These are phyloP conservation scores for Candida insectalens DNA, from an alignment of 805 yeast genomes.

Conservation along the genomic window DNA sequence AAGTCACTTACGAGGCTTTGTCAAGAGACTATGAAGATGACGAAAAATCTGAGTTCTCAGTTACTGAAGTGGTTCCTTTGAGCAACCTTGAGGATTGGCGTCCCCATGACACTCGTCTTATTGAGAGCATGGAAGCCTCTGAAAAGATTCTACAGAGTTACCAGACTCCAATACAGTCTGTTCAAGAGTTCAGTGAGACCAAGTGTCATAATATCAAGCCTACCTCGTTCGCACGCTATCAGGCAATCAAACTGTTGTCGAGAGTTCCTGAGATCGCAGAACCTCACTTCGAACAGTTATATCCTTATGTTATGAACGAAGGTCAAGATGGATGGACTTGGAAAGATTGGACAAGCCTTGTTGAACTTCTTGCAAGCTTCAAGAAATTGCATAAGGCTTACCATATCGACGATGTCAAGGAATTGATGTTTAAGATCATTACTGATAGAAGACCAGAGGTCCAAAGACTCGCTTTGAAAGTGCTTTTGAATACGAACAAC, in stretches of 20 bases:
- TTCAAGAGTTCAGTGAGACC: constrained; percentile 27
- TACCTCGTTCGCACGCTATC: constrained; percentile 40
- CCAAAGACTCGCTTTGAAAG: constrained; percentile 66
- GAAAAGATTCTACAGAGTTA: constrained; percentile 24
- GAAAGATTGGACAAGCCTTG: constrained; percentile 45
- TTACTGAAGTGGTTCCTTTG: not conserved
- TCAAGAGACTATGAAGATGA: constrained; percentile 13
- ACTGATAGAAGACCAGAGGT: constrained; percentile 50
- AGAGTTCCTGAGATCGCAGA: constrained; percentile 66
- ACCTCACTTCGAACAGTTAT: constrained; percentile 41
- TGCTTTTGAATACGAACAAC: constrained; percentile 55
- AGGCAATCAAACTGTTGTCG: constrained; percentile 47
- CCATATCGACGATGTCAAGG: constrained; percentile 42
- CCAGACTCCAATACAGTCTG: constrained; percentile 23
- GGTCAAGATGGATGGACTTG: constrained; percentile 22
- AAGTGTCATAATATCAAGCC: constrained; percentile 28
- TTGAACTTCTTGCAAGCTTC: constrained; percentile 57
- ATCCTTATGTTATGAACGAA: constrained; percentile 43
- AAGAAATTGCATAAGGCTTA: constrained; percentile 48
- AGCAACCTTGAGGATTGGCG: constrained; percentile 24
- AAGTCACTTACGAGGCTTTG: constrained; percentile 30
- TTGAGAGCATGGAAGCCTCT: constrained; percentile 27
- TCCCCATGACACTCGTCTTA: constrained; percentile 36
- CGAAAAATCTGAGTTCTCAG: not conserved
- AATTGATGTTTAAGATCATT: constrained; percentile 43